Percentiles rank a stretch among this genome's conserved stretches.
These are phyloP conservation scores for Colletotrichum tamarilloi DNA, from an alignment of 2,329 filamentous ascomycete species.

Conservation along the genomic window DNA sequence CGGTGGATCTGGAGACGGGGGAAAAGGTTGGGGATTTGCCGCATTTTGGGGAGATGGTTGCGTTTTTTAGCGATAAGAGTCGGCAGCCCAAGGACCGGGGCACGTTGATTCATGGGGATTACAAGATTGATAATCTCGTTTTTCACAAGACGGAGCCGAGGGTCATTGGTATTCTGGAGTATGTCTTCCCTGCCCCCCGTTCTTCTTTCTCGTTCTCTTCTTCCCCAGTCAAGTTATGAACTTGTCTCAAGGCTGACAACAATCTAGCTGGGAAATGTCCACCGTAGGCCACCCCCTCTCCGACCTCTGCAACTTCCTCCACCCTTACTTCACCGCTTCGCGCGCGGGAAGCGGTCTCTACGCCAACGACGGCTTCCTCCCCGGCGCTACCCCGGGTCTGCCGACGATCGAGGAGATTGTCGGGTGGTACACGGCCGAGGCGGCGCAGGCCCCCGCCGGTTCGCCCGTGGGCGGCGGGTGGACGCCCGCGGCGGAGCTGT, in stretches of 20 bases:
- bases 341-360: conserved; percentile 42
- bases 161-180: conserved; percentile 94
- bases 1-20: conserved; percentile 81
- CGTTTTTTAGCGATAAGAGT: conserved; percentile 77
- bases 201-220: neutral
- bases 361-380: conserved; percentile 65
- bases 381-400: conserved; percentile 73
- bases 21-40: conserved; percentile 84
- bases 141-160: conserved; percentile 90
- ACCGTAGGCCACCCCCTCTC: conserved; percentile 96
- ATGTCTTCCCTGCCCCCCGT: conserved; percentile 43
- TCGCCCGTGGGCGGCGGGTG: conserved; percentile 60
- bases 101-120: conserved; percentile 92
- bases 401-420: conserved; percentile 54
- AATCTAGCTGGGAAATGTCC: conserved; percentile 90
- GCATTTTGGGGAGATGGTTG: conserved; percentile 82
- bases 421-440: conserved; percentile 56
- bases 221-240: neutral
- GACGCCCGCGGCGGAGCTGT: conserved; percentile 71
- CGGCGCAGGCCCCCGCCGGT: conserved; percentile 75
- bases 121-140: conserved; percentile 92
- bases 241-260: neutral
- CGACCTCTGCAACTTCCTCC: conserved; percentile 83
- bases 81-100: conserved; percentile 82
- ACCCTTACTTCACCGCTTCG: conserved; percentile 52